Evolutionary conservation across 2,329 filamentous ascomycete species (phyloP).

Genomic region (Ceratocystis diversiconidia): DNA sequence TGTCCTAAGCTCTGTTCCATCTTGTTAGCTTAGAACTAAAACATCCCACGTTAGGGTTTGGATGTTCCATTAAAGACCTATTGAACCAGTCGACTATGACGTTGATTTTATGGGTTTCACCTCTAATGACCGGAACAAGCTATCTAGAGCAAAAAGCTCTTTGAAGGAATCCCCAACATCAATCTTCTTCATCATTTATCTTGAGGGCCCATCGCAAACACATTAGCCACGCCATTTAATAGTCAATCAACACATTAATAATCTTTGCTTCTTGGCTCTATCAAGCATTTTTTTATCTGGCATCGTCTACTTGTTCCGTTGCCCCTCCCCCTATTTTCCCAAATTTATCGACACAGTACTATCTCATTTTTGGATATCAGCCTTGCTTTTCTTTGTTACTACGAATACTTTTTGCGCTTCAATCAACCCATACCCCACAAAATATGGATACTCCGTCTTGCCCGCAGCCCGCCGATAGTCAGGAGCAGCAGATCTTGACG

Average conservation of each 20-base stretch:
- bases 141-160: background rate
- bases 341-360: background rate
- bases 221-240: background rate
- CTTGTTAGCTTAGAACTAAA: no score
- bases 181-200: background rate
- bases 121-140: background rate
- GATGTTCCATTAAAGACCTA: background rate
- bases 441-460: conserved; percentile 50
- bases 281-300: background rate
- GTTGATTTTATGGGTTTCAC: background rate
- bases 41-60: background rate
- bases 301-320: background rate
- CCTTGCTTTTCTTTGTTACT: background rate
- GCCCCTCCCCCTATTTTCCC: background rate
- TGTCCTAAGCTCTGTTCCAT: no score
- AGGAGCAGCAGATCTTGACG: conserved; percentile 43
- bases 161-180: background rate
- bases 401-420: background rate
- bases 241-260: background rate
- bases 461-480: conserved; percentile 41
- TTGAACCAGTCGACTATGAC: background rate
- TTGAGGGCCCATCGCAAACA: background rate
- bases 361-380: background rate
- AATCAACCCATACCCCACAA: conserved; percentile 10
- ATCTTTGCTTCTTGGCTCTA: background rate